These are phyloP conservation scores for Plasmodium gonderi DNA, from an alignment of 169 alveolate species.

Conservation along the genomic window DNA sequence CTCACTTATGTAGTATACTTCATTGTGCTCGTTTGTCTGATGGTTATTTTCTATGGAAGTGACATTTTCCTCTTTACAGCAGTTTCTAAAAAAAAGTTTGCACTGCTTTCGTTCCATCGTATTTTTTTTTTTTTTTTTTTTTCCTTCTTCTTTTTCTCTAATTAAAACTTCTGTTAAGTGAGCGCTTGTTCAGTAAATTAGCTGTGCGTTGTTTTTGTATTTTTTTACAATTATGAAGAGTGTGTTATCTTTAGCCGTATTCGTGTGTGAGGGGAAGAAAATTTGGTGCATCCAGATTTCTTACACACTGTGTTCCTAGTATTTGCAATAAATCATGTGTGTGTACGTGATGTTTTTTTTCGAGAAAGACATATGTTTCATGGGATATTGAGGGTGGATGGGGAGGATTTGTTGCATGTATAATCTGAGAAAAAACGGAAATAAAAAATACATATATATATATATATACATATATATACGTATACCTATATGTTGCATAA, in stretches of 20 bases:
- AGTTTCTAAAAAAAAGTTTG: conserved; percentile 22
- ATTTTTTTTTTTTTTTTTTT: background rate
- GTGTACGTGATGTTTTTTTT: too few species aligned
- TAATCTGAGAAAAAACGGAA: background rate
- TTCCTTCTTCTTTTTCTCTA: background rate
- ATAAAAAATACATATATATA: background rate
- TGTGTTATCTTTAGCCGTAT: too few species aligned
- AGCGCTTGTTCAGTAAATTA: too few species aligned
- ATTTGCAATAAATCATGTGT: too few species aligned
- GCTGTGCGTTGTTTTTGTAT: background rate
- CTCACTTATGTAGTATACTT: conserved; percentile 7
- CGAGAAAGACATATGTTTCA: background rate
- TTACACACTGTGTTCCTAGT: too few species aligned
- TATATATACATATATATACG: background rate
- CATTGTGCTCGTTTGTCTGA: background rate
- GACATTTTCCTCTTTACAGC: conserved; percentile 23
- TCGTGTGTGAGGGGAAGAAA: too few species aligned
- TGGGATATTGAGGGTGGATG: background rate
- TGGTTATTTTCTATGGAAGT: background rate
- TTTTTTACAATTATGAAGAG: background rate
- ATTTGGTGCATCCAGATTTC: too few species aligned
- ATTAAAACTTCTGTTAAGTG: background rate
- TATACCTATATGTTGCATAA: background rate
- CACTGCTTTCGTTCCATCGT: conserved; percentile 50
- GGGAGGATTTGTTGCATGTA: too few species aligned